These are phyloP conservation scores for Pyrenophora seminiperda DNA, from an alignment of 2,329 filamentous ascomycete species.

Conservation along the genomic window DNA sequence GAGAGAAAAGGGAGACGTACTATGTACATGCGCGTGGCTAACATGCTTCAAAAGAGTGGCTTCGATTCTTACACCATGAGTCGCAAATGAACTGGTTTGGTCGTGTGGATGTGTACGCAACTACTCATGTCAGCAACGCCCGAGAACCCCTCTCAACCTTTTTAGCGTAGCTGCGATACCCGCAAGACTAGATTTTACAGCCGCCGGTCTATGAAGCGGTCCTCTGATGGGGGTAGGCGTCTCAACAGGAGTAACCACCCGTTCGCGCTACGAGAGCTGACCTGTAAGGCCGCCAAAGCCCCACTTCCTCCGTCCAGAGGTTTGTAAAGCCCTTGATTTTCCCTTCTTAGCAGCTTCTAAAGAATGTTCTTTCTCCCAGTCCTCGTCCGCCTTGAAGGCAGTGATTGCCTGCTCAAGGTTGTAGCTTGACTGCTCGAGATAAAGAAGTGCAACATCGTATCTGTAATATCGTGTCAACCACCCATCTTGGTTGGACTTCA, in stretches of 20 bases:
- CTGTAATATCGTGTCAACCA: slow-evolving; percentile 52
- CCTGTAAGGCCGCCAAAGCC: slow-evolving; percentile 45
- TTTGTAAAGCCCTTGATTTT: slow-evolving; percentile 43
- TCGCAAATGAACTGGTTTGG: neutral
- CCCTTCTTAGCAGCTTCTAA: slow-evolving; percentile 55
- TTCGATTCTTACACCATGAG: no score
- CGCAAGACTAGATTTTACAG: no score
- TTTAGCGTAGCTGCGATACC: no score
- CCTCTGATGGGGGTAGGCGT: neutral
- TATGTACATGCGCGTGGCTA: neutral
- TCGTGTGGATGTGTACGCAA: neutral
- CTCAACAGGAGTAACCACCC: neutral
- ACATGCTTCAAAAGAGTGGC: neutral
- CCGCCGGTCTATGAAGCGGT: no score
- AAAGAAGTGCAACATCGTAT: slow-evolving; percentile 73
- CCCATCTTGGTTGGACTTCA: neutral
- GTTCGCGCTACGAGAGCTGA: slow-evolving; percentile 36
- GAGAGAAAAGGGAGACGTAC: neutral
- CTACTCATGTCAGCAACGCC: neutral
- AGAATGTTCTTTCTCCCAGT: slow-evolving; percentile 74
- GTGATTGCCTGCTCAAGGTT: slow-evolving; percentile 68
- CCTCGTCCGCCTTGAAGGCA: slow-evolving; percentile 71
- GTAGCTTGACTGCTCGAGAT: slow-evolving; percentile 72
- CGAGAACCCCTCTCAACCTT: no score
- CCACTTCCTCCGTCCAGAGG: slow-evolving; percentile 42